Base-by-base conservation (phyloP, 208 protist species). In the Herpetomonas samuelpessoai region DNA sequence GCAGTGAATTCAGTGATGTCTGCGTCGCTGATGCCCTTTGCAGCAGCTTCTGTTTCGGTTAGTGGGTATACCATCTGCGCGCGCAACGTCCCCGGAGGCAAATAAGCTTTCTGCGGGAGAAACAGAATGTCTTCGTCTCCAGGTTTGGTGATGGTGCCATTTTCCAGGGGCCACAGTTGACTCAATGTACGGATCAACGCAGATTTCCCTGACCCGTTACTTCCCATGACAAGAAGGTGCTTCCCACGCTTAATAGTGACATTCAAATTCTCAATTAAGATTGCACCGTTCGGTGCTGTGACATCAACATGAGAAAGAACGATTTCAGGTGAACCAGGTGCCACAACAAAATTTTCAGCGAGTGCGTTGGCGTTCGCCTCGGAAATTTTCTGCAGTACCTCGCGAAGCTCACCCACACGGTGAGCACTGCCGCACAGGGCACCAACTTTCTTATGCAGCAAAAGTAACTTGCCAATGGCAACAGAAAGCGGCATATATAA, bases 141-240 rank as follows among this genome's bases (percentile, higher is more conserved):
- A 1, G 85, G 88, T 12, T 70, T 62, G 16, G 68, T 58, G 1
- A 96, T 62, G 2, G 45, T 74, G 19, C 91, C 91, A n/a, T 60
- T 57, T 4, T 62, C 56, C 18, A 79, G 64, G n/a, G 82, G 83
- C 88, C 88, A 95, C 38, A 96, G 54, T 14, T 80, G 75, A 31
- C 69, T 65, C 44, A 97, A 57, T 3, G 77, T 57, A 18, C 87
- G 77, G 27, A 94, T 50, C 27, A 97, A 61, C 9, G 91, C 76
- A 18, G 89, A 91, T 71, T 97, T 97, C 7, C 91, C 91, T 0
- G 85, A 81, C n/a, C 90, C 89, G 71, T 96, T 97, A 59, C 71
- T 79, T 28, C 92, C 92, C 72, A 84, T 92, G 19, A 97, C 81
- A 9, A 97, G 65, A 1, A 92, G 65, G 54, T 93, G 74, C 21